Percentiles rank a stretch among this genome's conserved stretches.
Conservation (phyloP, 495 filamentous ascomycete species). For the Evansstolkia leycettana region DNA sequence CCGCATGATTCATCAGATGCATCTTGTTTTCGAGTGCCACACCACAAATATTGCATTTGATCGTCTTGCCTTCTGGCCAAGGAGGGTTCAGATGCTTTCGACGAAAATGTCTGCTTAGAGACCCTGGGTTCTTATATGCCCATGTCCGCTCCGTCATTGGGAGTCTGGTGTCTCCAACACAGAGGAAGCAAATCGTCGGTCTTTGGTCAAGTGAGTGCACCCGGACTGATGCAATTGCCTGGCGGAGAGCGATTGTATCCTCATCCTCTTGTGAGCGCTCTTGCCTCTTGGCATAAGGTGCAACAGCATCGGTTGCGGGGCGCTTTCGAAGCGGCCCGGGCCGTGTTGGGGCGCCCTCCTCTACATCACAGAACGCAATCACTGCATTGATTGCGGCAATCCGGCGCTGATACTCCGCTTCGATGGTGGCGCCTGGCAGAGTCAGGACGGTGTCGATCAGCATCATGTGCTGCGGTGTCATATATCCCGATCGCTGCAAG, state of each 20-base stretch:
- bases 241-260: slow-evolving; percentile 13
- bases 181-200: slow-evolving; percentile 27
- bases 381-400: slow-evolving; percentile 22
- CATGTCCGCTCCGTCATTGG: slow-evolving; percentile 15
- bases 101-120: slow-evolving; percentile 31
- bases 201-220: slow-evolving; percentile 18
- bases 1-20: slow-evolving; percentile 11
- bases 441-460: slow-evolving; percentile 20
- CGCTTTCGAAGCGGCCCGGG: slow-evolving; percentile 11
- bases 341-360: slow-evolving; percentile 17
- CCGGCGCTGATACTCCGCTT: slow-evolving; percentile 18
- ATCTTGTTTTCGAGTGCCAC: slow-evolving; percentile 9
- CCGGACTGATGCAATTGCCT: slow-evolving; percentile 15
- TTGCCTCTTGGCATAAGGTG: slow-evolving; percentile 5
- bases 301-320: slow-evolving; percentile 6
- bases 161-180: slow-evolving; percentile 19
- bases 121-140: slow-evolving; percentile 17
- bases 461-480: slow-evolving; percentile 14
- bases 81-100: slow-evolving; percentile 22
- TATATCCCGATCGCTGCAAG: slow-evolving; percentile 10
- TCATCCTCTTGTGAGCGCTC: slow-evolving; percentile 7
- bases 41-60: slow-evolving; percentile 11
- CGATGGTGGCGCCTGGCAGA: slow-evolving; percentile 15
- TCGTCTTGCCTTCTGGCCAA: slow-evolving; percentile 7
- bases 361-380: slow-evolving; percentile 19